These are phyloP conservation scores for Cladochytrium replicatum DNA, from an alignment of 192 early-diverging fungal species.

Conservation along the genomic window DNA sequence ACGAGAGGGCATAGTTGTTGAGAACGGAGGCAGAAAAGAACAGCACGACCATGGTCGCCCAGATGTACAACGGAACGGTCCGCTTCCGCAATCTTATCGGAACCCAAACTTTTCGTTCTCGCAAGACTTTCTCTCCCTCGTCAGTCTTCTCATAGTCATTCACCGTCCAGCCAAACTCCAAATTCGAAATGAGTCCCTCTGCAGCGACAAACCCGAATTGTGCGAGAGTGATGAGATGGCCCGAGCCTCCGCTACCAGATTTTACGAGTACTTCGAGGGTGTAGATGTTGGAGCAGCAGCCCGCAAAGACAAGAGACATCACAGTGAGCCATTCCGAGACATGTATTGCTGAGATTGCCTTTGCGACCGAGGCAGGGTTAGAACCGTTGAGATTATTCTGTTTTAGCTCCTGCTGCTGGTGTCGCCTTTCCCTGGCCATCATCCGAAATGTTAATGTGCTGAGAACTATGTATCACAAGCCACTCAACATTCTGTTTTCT, in stretches of 20 bases:
- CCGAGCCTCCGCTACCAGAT: constrained; percentile 29
- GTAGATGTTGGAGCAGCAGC: constrained; percentile 82
- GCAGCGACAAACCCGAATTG: constrained; percentile 74
- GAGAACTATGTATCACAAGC: too few relatives aligned
- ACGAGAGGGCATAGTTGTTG: constrained; percentile 75
- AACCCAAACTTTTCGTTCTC: background rate
- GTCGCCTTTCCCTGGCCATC: too few relatives aligned
- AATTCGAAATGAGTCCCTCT: constrained; percentile 49
- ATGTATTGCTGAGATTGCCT: too few relatives aligned
- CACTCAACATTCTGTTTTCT: too few relatives aligned
- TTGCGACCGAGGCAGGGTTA: too few relatives aligned
- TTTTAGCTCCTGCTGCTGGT: too few relatives aligned
- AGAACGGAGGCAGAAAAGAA: constrained; percentile 71
- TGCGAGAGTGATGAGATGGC: constrained; percentile 72
- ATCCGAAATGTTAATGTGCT: too few relatives aligned
- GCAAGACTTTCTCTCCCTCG: too few relatives aligned
- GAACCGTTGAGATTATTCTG: too few relatives aligned
- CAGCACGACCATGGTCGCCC: constrained; percentile 65
- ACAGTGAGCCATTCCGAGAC: constrained; percentile 55
- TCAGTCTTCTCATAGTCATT: too few relatives aligned
- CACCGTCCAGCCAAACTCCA: constrained; percentile 36
- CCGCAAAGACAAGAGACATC: constrained; percentile 68
- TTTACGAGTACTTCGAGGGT: constrained; percentile 68
- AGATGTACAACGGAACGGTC: constrained; percentile 57
- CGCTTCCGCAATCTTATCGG: constrained; percentile 18